Conservation (phyloP, 2,329 filamentous ascomycete species). For the Falciphora oryzae region DNA sequence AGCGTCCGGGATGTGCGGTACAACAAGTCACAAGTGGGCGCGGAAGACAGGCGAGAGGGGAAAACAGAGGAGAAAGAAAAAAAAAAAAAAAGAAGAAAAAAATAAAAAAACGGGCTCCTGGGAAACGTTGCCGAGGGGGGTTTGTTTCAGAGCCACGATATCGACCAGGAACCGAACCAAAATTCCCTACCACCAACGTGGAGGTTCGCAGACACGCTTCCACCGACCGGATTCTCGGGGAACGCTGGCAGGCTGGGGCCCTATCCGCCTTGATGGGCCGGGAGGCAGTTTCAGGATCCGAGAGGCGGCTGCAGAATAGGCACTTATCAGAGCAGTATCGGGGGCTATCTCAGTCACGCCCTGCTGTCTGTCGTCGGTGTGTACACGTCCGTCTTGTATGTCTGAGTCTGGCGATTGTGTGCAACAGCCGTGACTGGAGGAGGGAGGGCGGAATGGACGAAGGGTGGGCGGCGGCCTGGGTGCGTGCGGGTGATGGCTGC, state of each 20-base stretch:
- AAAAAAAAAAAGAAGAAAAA: constrained; percentile 6
- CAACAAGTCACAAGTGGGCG: constrained; percentile 11
- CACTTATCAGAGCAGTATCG: background rate
- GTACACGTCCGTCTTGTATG: background rate
- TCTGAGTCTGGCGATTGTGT: background rate
- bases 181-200: no score
- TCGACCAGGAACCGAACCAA: background rate
- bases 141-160: constrained; percentile 1
- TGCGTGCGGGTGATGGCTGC: no score
- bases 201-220: background rate
- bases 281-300: background rate
- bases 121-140: background rate
- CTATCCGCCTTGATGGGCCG: background rate
- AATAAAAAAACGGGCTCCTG: background rate
- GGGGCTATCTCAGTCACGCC: background rate
- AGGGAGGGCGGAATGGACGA: background rate
- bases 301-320: background rate
- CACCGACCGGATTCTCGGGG: background rate
- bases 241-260: background rate
- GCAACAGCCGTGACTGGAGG: background rate
- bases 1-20: background rate
- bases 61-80: background rate
- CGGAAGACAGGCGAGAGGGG: background rate
- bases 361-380: background rate
- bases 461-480: background rate